Base-by-base conservation (phyloP, 495 filamentous ascomycete species). In the Aspergillus bertholletiae region DNA sequence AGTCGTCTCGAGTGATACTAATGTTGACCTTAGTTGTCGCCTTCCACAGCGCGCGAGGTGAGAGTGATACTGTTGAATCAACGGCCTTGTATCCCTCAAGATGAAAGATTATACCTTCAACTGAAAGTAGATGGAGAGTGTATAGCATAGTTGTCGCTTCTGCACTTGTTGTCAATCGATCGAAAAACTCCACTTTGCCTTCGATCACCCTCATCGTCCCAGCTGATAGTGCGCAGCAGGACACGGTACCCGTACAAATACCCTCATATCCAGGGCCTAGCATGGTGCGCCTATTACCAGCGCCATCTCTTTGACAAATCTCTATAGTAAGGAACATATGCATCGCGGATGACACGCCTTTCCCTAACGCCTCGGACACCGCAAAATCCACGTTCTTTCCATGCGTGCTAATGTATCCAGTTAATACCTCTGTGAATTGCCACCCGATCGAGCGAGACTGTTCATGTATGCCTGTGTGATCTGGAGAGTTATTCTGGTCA, bases 31-130 rank as follows among this genome's bases (percentile, higher is more conserved):
- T 86, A 18, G 80, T 83, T 8, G 85, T 84, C 8, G 83, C 81
- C 52, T 73, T 72, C 86, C 85, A 88, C 48, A 83, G 80, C 39
- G 74, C 68, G 7, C 64, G 51, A 11, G 75, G 67, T 1, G 76
- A 77, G 51, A 88, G 70, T 1, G 83, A 77, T 27, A 83, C 78
- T 0, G 70, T 79, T 5, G 81, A 79, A 64, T 86, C 77, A 28
- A 89, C 74, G 5, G 83, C 68, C 67, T 88, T 87, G 62, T 78
- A 80, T 8, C 84, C 85, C 53, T 83, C 71, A 50, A 88, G 80
- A 56, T 80, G 75, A 35, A 82, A 74, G 34, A 68, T 67, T 37
- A 66, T 60, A 11, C 78, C 80, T 50, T 82, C 69, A 17, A 78
- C 67, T 7, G 78, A 77, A 11, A 71, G 65, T 70, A 88, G 80